Conservation (phyloP, 2,329 filamentous ascomycete genomes). For the Penicillium sp. region DNA sequence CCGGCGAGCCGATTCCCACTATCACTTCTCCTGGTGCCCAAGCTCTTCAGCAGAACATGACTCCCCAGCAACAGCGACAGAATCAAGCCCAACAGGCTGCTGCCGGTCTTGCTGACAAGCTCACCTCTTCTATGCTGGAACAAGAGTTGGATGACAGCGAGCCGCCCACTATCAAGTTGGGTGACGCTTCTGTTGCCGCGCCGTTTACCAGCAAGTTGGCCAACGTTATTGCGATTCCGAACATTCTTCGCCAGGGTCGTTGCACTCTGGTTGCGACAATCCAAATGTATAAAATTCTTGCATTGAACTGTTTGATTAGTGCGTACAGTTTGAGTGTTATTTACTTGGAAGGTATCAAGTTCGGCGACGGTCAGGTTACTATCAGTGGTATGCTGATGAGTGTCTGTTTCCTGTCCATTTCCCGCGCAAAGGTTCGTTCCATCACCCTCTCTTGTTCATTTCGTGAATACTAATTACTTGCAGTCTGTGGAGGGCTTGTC, state of each 20-base stretch:
- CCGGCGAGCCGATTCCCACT: conserved; percentile 59
- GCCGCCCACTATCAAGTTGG: conserved; percentile 92
- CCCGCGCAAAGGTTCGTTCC: conserved; percentile 72
- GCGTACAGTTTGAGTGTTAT: conserved; percentile 96
- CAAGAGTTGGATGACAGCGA: conserved; percentile 83
- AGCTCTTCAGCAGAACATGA: conserved; percentile 58
- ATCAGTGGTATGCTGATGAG: conserved; percentile 99
- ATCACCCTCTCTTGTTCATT: not conserved
- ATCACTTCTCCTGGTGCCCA: conserved; percentile 67
- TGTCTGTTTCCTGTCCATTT: conserved; percentile 97
- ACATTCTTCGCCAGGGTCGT: conserved; percentile 96
- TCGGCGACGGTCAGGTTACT: conserved; percentile 95
- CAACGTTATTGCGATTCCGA: conserved; percentile 94
- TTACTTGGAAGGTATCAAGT: conserved; percentile 98
- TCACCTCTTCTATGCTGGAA: conserved; percentile 86
- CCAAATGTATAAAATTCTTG: conserved; percentile 99
- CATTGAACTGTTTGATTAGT: conserved; percentile 94
- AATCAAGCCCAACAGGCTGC: conserved; percentile 68
- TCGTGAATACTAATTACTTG: conserved; percentile 12
- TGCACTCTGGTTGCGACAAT: conserved; percentile 98
- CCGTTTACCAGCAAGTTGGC: conserved; percentile 97
- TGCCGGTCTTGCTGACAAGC: conserved; percentile 77
- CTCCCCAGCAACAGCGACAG: conserved; percentile 52
- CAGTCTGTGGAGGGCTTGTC: conserved; percentile 88
- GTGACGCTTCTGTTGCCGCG: conserved; percentile 93